Conservation (phyloP, 148 eudicot genomes). For the Polygonum maritimum region DNA sequence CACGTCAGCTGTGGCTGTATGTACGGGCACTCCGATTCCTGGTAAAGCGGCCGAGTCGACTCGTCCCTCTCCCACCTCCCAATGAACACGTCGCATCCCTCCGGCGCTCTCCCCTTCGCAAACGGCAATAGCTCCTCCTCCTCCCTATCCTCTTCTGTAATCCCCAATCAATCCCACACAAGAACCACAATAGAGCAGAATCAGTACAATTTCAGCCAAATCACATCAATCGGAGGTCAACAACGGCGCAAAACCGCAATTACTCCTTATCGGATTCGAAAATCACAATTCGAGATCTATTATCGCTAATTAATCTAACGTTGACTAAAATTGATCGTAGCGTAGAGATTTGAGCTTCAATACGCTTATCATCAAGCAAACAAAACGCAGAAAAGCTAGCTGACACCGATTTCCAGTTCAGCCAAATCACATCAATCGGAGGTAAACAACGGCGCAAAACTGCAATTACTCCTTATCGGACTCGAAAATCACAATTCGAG, state of each 20-base stretch:
- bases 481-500: no score
- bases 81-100: slow-evolving; percentile 56
- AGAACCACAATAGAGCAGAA: not conserved
- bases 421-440: no score
- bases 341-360: not conserved
- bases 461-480: no score
- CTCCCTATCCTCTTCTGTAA: not conserved
- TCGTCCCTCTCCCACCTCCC: slow-evolving; percentile 79
- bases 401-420: no score
- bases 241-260: not conserved
- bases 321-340: not conserved
- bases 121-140: slow-evolving; percentile 28
- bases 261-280: not conserved
- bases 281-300: not conserved
- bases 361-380: not conserved
- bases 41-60: slow-evolving; percentile 48
- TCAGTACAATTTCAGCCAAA: not conserved
- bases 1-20: slow-evolving; percentile 81
- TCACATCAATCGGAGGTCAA: not conserved
- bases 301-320: not conserved
- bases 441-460: no score
- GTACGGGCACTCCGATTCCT: slow-evolving; percentile 83
- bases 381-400: no score
- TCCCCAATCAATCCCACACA: not conserved
- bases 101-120: slow-evolving; percentile 35